Evolutionary conservation across 805 yeast genomes (phyloP).

Genomic region (Nakazawaea populi): DNA sequence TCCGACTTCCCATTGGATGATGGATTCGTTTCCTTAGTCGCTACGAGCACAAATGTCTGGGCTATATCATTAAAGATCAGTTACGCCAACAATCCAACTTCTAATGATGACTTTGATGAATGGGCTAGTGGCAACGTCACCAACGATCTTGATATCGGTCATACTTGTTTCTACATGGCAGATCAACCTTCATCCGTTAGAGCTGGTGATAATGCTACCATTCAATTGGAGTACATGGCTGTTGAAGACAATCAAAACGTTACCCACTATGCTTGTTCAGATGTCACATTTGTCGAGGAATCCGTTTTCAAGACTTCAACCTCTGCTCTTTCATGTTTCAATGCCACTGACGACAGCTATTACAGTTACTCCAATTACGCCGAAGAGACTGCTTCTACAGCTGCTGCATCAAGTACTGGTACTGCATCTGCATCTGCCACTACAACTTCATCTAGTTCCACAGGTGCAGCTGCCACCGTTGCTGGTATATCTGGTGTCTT

Average conservation of each 20-base stretch:
- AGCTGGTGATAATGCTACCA: constrained; percentile 36
- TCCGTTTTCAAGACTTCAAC: constrained; percentile 29
- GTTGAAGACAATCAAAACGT: constrained; percentile 30
- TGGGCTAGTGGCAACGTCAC: constrained; percentile 33
- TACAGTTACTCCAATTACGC: constrained; percentile 25
- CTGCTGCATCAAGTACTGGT: constrained; percentile 10
- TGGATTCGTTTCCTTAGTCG: constrained; percentile 40
- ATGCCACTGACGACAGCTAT: constrained; percentile 32
- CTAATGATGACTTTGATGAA: constrained; percentile 33
- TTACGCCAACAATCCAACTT: constrained; percentile 31
- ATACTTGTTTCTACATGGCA: constrained; percentile 40
- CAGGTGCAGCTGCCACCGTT: constrained; percentile 12
- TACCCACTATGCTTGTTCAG: constrained; percentile 42
- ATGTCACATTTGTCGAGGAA: constrained; percentile 36
- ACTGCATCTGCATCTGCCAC: constrained; percentile 12
- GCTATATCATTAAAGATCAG: constrained; percentile 33
- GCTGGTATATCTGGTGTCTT: constrained; percentile 9
- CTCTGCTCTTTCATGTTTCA: constrained; percentile 32
- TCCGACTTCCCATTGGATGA: constrained; percentile 40
- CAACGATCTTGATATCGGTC: constrained; percentile 35
- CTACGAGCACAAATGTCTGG: constrained; percentile 34
- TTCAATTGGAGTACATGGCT: constrained; percentile 41
- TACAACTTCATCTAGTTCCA: constrained; percentile 11
- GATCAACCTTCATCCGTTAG: constrained; percentile 31
- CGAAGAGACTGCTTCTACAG: constrained; percentile 17